Evolutionary conservation across 106 monocot genomes (phyloP).

Genomic region (Apostasia ramifera): DNA sequence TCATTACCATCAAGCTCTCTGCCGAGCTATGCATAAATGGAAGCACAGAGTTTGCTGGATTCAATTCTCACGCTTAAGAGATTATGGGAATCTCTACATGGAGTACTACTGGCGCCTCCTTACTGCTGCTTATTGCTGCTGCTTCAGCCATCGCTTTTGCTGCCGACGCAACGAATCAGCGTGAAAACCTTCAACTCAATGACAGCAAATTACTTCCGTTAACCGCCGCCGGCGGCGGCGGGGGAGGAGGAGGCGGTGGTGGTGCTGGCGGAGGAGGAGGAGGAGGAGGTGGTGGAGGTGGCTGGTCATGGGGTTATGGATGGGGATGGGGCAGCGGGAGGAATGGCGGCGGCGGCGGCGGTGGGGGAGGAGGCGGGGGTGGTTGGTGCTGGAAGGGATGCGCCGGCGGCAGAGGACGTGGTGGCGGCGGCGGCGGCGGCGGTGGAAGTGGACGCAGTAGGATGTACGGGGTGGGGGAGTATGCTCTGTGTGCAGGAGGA

Average conservation of each 20-base stretch:
- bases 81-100: not conserved
- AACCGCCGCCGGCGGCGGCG: not conserved
- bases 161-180: not conserved
- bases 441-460: constrained; percentile 5
- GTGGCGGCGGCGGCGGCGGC: not conserved
- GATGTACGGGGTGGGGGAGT: constrained; percentile 69
- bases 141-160: not conserved
- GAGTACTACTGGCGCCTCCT: not conserved
- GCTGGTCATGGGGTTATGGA: not conserved
- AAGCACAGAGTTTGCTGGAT: not conserved
- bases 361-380: constrained; percentile 2
- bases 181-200: not conserved
- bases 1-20: constrained; percentile 7
- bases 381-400: constrained; percentile 1
- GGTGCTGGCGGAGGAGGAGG: not conserved
- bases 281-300: not conserved
- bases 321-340: constrained; percentile 4
- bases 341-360: constrained; percentile 3
- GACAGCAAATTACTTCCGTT: not conserved
- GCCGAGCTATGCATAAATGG: constrained; percentile 5
- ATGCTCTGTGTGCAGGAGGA: constrained; percentile 56
- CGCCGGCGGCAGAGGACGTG: constrained; percentile 4
- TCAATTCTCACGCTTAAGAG: not conserved
- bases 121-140: not conserved
- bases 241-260: not conserved